These are phyloP conservation scores for Citrullus amarus DNA, from an alignment of 306 rosid genomes.

Conservation along the genomic window DNA sequence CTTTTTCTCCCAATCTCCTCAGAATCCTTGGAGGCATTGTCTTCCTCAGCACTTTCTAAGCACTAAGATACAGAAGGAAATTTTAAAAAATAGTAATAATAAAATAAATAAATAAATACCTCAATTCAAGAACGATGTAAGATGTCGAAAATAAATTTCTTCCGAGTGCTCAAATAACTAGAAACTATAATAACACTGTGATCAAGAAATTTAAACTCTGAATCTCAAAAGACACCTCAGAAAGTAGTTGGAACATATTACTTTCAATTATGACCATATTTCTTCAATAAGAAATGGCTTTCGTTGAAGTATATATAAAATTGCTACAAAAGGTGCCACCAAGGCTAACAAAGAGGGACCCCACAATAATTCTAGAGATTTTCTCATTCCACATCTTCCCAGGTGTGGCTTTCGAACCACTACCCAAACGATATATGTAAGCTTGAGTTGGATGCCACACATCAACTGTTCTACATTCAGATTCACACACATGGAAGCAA, in stretches of 20 bases:
- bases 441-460: background rate
- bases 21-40: constrained; percentile 33
- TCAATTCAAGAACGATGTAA: background rate
- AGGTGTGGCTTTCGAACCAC: background rate
- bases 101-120: background rate
- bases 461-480: background rate
- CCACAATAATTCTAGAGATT: background rate
- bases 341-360: too few relatives aligned
- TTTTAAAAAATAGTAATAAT: too few relatives aligned
- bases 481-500: background rate
- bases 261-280: too few relatives aligned
- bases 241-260: background rate
- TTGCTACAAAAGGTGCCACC: too few relatives aligned
- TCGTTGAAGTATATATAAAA: too few relatives aligned
- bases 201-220: background rate
- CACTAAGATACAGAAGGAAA: constrained; percentile 34
- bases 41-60: constrained; percentile 51
- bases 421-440: background rate
- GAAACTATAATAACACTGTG: background rate
- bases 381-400: background rate
- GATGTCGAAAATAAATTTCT: background rate
- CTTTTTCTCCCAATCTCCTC: constrained; percentile 37
- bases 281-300: too few relatives aligned
- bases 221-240: background rate
- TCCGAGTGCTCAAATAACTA: background rate